A percentile compares a stretch with the other conserved stretches of the same genome.
phyloP scores from a whole-genome alignment of 345 rosid genomes.

The Moringa oleifera region DNA sequence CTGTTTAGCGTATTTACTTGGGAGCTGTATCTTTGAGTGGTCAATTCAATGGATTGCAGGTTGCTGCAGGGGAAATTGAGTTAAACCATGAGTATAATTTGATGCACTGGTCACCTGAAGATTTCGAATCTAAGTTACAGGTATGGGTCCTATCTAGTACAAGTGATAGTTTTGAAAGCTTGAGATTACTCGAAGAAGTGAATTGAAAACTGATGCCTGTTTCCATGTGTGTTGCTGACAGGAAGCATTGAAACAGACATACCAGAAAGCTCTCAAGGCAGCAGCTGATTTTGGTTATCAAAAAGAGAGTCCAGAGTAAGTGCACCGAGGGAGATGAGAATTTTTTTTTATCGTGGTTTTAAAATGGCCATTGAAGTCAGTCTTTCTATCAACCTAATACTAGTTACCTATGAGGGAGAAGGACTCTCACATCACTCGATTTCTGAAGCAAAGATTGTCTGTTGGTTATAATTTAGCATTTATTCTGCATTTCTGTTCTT shows the following conservation, averaged over 20 bases:
- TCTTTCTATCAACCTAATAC: no score
- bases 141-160: constrained; percentile 23
- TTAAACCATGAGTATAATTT: constrained; percentile 77
- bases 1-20: background rate
- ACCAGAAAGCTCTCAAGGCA: constrained; percentile 82
- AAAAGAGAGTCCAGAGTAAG: constrained; percentile 96
- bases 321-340: background rate
- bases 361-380: no score
- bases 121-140: constrained; percentile 94
- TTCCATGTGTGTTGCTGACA: constrained; percentile 20
- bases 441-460: no score
- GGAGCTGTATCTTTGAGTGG: background rate
- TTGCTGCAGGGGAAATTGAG: constrained; percentile 97
- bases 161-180: background rate
- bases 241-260: constrained; percentile 97
- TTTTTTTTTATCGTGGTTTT: background rate
- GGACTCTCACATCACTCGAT: no score
- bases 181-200: background rate
- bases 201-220: constrained; percentile 1
- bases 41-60: constrained; percentile 35
- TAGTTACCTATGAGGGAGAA: no score
- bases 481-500: no score
- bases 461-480: background rate
- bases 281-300: constrained; percentile 92
- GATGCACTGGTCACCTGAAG: constrained; percentile 96